Percentiles rank a stretch among this genome's conserved stretches.
These are phyloP conservation scores for Zopfochytrium polystomum DNA, from an alignment of 371 early-diverging fungal genomes.

Conservation along the genomic window DNA sequence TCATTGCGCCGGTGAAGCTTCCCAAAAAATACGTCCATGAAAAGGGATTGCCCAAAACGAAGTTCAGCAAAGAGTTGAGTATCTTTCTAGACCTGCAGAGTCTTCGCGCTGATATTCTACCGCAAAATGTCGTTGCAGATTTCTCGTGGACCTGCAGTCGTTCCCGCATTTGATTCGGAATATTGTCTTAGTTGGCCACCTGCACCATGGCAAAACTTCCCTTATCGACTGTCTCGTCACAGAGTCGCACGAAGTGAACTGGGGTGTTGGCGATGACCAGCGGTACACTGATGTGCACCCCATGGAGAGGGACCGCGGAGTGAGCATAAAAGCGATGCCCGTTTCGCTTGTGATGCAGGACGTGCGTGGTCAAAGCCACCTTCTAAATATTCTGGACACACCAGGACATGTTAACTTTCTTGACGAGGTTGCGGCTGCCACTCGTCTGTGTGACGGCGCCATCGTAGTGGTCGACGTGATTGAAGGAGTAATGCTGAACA, in stretches of 20 bases:
- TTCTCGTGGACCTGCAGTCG: slow-evolving; percentile 80
- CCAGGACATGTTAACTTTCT: slow-evolving; percentile 95
- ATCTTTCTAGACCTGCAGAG: no score
- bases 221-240: slow-evolving; percentile 90
- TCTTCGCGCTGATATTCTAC: neutral
- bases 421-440: slow-evolving; percentile 87
- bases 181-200: slow-evolving; percentile 87
- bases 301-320: slow-evolving; percentile 85
- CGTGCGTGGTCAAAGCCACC: slow-evolving; percentile 78
- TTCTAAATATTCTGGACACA: slow-evolving; percentile 90
- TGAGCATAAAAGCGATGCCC: slow-evolving; percentile 91
- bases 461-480: slow-evolving; percentile 94
- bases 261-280: slow-evolving; percentile 50
- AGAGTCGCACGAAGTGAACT: slow-evolving; percentile 68
- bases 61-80: slow-evolving; percentile 86
- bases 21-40: slow-evolving; percentile 84
- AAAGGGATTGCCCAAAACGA: slow-evolving; percentile 77
- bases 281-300: slow-evolving; percentile 92
- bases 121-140: slow-evolving; percentile 44
- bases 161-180: slow-evolving; percentile 83
- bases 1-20: slow-evolving; percentile 84
- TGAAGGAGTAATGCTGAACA: slow-evolving; percentile 95
- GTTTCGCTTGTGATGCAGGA: slow-evolving; percentile 86
- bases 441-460: slow-evolving; percentile 87
- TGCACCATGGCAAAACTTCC: slow-evolving; percentile 96